A percentile compares a stretch with the other conserved stretches of the same genome.
Conservation (phyloP, 1,284 basidiomycete species). For the Hymenochaete sp. region DNA sequence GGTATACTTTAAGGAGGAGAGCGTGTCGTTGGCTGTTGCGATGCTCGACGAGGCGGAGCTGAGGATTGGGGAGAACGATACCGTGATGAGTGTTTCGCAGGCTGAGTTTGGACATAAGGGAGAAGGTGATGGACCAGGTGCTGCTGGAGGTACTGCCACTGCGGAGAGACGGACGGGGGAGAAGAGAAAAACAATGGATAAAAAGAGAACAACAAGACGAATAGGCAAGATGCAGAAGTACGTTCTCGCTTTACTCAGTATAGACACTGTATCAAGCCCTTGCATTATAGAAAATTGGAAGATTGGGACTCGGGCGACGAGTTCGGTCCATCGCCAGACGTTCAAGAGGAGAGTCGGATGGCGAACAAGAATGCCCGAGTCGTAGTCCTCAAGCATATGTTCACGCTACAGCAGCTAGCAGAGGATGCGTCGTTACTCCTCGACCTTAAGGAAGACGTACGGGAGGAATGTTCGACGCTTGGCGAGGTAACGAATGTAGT, state of each 20-base stretch:
- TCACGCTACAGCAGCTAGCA: conserved; percentile 79
- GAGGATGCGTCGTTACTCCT: conserved; percentile 82
- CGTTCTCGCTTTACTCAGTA: conserved; percentile 22
- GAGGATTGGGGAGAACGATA: conserved; percentile 67
- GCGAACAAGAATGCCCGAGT: conserved; percentile 61
- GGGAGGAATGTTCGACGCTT: conserved; percentile 84
- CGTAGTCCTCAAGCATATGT: conserved; percentile 94
- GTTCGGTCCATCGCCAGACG: conserved; percentile 60
- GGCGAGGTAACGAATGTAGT: conserved; percentile 96
- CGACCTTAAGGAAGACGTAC: conserved; percentile 92
- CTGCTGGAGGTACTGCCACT: conserved; percentile 19
- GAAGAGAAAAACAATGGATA: conserved; percentile 66
- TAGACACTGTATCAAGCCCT: conserved; percentile 3
- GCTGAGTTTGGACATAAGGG: conserved; percentile 79
- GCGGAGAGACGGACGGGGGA: conserved; percentile 29
- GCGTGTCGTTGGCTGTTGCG: conserved; percentile 77
- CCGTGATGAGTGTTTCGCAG: conserved; percentile 73
- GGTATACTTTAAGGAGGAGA: conserved; percentile 96
- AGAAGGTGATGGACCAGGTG: conserved; percentile 25
- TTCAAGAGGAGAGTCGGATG: conserved; percentile 39
- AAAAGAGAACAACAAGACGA: conserved; percentile 70
- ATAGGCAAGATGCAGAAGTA: conserved; percentile 89
- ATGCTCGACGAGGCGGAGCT: conserved; percentile 92
- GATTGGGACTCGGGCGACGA: conserved; percentile 86
- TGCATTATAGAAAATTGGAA: conserved; percentile 53